Percentiles rank a stretch among this genome's conserved stretches.
Conservation (phyloP, 2,329 filamentous ascomycete species). For the Fusarium goolgardi region DNA sequence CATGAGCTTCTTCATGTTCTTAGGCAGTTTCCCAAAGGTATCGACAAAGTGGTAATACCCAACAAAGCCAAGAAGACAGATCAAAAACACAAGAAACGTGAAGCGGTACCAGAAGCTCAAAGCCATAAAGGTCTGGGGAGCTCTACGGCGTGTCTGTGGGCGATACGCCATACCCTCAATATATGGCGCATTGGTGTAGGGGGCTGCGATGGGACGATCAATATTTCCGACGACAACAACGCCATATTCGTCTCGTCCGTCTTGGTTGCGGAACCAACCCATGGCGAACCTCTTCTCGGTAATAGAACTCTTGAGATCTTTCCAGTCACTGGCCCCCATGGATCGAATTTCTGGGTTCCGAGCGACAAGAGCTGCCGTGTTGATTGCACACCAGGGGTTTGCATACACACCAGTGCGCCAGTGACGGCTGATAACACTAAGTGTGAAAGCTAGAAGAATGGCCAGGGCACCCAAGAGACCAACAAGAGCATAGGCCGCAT, state of each 20-base stretch:
- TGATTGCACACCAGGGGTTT: constrained; percentile 39
- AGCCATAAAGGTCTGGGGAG: constrained; percentile 50
- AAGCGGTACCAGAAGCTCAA: constrained; percentile 53
- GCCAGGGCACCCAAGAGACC: constrained; percentile 24
- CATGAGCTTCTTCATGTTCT: constrained; percentile 51
- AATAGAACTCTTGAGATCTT: constrained; percentile 22
- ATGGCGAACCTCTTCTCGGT: constrained; percentile 32
- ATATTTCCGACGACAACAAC: constrained; percentile 22
- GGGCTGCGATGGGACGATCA: not conserved
- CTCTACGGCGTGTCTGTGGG: constrained; percentile 16
- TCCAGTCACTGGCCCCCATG: constrained; percentile 27
- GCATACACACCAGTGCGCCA: constrained; percentile 41
- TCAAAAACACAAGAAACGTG: constrained; percentile 49
- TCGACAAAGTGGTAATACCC: constrained; percentile 53
- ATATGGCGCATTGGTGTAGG: constrained; percentile 27
- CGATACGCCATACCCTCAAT: constrained; percentile 17
- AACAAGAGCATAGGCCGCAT: constrained; percentile 27
- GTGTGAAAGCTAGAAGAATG: constrained; percentile 15
- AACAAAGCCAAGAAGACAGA: constrained; percentile 52
- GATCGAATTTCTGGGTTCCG: constrained; percentile 36
- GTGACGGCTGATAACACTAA: constrained; percentile 33
- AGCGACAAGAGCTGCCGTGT: constrained; percentile 36
- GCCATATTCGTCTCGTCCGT: constrained; percentile 35
- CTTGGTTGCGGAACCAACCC: constrained; percentile 25
- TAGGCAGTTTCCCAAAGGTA: constrained; percentile 42